phyloP scores from a whole-genome alignment of 331 rosid genomes.

The Arachis monticola region DNA sequence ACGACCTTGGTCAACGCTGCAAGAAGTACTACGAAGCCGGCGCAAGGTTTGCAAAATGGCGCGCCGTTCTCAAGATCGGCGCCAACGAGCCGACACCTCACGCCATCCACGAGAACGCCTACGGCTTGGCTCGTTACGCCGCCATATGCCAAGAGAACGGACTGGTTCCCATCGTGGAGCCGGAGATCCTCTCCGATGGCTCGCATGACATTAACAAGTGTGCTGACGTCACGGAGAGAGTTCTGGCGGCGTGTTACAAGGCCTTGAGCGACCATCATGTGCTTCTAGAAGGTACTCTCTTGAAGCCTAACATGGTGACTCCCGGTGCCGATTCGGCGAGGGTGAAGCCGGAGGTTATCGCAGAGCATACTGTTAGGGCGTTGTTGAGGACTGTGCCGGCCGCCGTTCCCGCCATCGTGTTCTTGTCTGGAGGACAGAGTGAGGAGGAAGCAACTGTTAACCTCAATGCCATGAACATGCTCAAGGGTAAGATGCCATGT shows the following conservation, averaged over 20 bases:
- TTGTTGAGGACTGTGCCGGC: constrained; percentile 66
- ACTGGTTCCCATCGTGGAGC: constrained; percentile 80
- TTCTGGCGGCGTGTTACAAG: constrained; percentile 79
- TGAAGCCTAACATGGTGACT: constrained; percentile 91
- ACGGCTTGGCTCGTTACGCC: constrained; percentile 65
- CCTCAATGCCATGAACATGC: constrained; percentile 71
- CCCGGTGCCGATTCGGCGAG: constrained; percentile 66
- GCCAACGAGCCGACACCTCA: constrained; percentile 66
- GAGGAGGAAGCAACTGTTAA: constrained; percentile 79
- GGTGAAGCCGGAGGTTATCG: constrained; percentile 64
- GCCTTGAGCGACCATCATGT: constrained; percentile 73
- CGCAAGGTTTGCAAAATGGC: constrained; percentile 83
- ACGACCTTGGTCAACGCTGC: constrained; percentile 68
- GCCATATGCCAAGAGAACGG: constrained; percentile 75
- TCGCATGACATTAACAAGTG: constrained; percentile 60
- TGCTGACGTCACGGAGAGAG: constrained; percentile 71
- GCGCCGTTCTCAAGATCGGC: constrained; percentile 73
- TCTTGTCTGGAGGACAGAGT: constrained; percentile 86
- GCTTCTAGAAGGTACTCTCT: constrained; percentile 68
- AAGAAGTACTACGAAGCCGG: constrained; percentile 75
- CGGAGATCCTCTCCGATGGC: constrained; percentile 77
- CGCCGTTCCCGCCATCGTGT: constrained; percentile 71
- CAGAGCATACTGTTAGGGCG: constrained; percentile 65
- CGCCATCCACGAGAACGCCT: constrained; percentile 59
- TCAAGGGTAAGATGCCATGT: constrained; percentile 78